Evolutionary conservation across 805 yeast species (phyloP).

Genomic region (Candida takata): DNA sequence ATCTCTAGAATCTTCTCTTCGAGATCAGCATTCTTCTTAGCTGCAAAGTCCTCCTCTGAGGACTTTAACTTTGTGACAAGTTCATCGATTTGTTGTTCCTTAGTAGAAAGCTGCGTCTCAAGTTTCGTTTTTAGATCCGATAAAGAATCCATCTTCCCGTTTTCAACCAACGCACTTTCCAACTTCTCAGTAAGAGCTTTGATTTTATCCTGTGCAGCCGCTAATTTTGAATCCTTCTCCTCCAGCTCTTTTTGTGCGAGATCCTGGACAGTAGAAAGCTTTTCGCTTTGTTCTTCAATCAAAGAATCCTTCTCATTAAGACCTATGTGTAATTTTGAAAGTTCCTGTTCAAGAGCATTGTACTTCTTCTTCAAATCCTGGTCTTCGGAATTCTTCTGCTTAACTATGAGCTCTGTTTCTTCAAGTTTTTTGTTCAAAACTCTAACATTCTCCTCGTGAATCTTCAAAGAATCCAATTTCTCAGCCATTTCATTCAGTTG

Average conservation of each 20-base stretch:
- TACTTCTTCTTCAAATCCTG: not conserved
- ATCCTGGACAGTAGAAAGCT: not conserved
- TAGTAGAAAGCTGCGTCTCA: not conserved
- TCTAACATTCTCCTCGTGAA: not conserved
- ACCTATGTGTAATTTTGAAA: conserved; percentile 2
- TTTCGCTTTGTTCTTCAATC: conserved; percentile 3
- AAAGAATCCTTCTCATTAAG: conserved; percentile 4
- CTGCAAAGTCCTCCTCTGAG: conserved; percentile 5
- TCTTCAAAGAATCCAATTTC: not conserved
- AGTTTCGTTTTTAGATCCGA: not conserved
- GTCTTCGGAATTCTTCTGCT: not conserved
- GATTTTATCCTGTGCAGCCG: not conserved
- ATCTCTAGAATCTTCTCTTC: conserved; percentile 22
- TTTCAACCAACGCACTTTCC: not conserved
- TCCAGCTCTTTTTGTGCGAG: not conserved
- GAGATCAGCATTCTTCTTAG: conserved; percentile 10
- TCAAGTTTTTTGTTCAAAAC: not conserved
- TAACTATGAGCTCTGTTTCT: not conserved
- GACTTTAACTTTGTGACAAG: conserved; percentile 1
- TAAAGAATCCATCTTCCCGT: not conserved
- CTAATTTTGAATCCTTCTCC: not conserved
- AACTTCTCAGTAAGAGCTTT: not conserved
- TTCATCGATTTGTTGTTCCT: conserved; percentile 5
- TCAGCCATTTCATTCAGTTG: not conserved
- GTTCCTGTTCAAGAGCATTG: conserved; percentile 1